Conservation (phyloP, 2,329 filamentous ascomycete species). For the Pseudonectria buxi region DNA sequence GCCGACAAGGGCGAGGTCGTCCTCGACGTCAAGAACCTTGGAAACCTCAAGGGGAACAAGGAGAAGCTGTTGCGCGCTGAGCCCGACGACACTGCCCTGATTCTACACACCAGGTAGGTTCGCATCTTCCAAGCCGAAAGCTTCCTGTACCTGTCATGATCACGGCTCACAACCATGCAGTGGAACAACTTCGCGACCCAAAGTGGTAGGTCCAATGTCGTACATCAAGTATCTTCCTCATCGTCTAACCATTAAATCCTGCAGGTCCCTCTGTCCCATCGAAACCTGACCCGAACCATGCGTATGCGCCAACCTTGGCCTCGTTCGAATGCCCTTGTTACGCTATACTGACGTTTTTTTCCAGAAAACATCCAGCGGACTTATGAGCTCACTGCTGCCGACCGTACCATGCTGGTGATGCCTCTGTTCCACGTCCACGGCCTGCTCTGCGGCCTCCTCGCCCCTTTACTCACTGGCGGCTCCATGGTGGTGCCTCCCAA, state of each 20-base stretch:
- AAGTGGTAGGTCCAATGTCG: conserved; percentile 52
- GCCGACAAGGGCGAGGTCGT: conserved; percentile 56
- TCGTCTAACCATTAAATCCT: background rate
- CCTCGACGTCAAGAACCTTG: conserved; percentile 70
- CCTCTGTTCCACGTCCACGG: conserved; percentile 87
- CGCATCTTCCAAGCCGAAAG: background rate
- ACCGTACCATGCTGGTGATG: conserved; percentile 84
- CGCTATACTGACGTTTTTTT: conserved; percentile 1
- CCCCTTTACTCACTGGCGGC: conserved; percentile 67
- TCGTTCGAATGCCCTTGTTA: conserved; percentile 17
- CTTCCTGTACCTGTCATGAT: background rate
- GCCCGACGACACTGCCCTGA: conserved; percentile 73
- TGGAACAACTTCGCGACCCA: conserved; percentile 78
- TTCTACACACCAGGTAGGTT: conserved; percentile 64
- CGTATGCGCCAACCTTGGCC: conserved; percentile 30
- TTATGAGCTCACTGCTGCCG: conserved; percentile 62
- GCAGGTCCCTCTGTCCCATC: conserved; percentile 71
- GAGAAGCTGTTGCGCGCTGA: conserved; percentile 43
- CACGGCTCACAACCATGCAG: conserved; percentile 29
- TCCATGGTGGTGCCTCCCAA: conserved; percentile 72
- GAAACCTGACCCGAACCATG: conserved; percentile 77
- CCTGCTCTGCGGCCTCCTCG: conserved; percentile 75
- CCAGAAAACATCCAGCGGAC: conserved; percentile 69
- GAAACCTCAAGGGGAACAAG: conserved; percentile 49
- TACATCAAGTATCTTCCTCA: too few relatives aligned